Evolutionary conservation across 371 early-diverging fungal genomes (phyloP), one percentile per base, ranked within the genome.

Genomic region (Mortierella sp.): DNA sequence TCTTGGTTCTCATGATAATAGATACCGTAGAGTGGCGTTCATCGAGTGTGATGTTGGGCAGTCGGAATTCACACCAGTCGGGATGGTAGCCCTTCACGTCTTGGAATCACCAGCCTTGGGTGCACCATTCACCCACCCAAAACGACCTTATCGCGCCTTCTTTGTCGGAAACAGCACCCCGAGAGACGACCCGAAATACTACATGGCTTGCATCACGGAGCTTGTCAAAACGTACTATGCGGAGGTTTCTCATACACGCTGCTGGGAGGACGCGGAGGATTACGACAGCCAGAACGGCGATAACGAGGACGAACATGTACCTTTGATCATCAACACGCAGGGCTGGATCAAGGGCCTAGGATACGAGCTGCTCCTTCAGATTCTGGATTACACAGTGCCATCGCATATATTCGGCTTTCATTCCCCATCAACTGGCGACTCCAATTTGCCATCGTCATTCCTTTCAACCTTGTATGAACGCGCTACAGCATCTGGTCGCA

Each of bases 11-110:
- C 29, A 37, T 24, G 7, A 47, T 19, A 28, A 44, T 52, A 87
- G 87, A 24, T 82, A 82, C 59, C 59, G 59, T 5, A 60, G 71
- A 45, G 87, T 93, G 14, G 93, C 93, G 0, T 93, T 84, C 67
- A 68, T 95, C 19, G 95, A 95, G 63, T 87, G 90, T 37, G 95
- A 95, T 69, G 56, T 92, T 21, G 95, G 95, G 3, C 95, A 95
- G 63, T 83, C 90, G 8, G 94, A 93, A 71, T 90, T 93, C 57
- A 87, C 92, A 0, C 90, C 93, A 21, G 49, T 85, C 1, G 94
- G 94, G 1, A 78, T 90, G 40, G 76, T 92, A 3, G 88, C 94
- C 0, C 82, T 95, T 12, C 88, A 92, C 71, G 64, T 90, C 37
- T 46, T 94, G 6, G 71, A 78, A 2, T 57, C 77, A 1, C 93